A percentile compares a stretch with the other conserved stretches of the same genome.
Evolutionary conservation across 2,329 filamentous ascomycete species (phyloP).

Genomic region (Orbilia brochopaga): DNA sequence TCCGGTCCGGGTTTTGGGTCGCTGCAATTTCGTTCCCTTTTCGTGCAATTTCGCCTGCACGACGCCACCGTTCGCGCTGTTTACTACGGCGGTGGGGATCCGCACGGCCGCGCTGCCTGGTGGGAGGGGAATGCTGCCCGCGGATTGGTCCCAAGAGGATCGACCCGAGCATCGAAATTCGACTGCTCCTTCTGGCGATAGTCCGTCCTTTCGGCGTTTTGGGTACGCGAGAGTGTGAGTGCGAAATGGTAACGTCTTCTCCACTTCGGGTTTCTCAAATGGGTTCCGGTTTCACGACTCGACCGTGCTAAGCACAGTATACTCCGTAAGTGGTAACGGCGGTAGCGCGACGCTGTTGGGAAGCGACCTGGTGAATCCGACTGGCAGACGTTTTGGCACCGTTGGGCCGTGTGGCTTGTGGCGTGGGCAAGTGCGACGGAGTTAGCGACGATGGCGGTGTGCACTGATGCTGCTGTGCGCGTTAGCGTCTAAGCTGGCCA

Average conservation of each 20-base stretch:
- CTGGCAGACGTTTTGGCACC: constrained; percentile 11
- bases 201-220: constrained; percentile 8
- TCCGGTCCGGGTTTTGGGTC: constrained; percentile 16
- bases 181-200: constrained; percentile 2
- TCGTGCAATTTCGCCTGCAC: constrained; percentile 43
- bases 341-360: too few species aligned
- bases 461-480: too few species aligned
- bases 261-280: constrained; percentile 26
- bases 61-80: background rate
- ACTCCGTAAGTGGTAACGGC: too few species aligned
- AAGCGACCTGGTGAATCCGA: constrained; percentile 38
- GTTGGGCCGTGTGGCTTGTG: constrained; percentile 10
- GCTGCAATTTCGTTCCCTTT: constrained; percentile 22
- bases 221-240: constrained; percentile 1
- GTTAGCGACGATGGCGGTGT: background rate
- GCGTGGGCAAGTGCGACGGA: background rate
- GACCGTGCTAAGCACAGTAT: too few species aligned
- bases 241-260: constrained; percentile 4
- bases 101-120: background rate
- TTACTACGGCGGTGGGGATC: background rate
- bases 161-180: constrained; percentile 1
- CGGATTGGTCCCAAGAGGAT: constrained; percentile 1
- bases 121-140: background rate
- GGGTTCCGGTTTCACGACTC: constrained; percentile 45
- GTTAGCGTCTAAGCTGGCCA: too few species aligned